A percentile compares a stretch with the other conserved stretches of the same genome.
Conservation (phyloP, 495 filamentous ascomycete genomes). For the Aspergillus haitiensis region DNA sequence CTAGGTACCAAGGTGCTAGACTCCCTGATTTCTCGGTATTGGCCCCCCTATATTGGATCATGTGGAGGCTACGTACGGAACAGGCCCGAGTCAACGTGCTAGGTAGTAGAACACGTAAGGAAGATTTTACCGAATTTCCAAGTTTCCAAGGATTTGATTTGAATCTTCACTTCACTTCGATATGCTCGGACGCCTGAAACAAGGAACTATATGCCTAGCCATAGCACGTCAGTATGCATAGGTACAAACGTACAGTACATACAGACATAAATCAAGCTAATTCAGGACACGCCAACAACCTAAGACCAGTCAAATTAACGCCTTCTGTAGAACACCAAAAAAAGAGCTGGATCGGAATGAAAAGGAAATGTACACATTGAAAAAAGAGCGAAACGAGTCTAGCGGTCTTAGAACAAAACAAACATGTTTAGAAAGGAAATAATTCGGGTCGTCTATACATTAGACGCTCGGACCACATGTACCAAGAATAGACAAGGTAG, state of each 20-base stretch:
- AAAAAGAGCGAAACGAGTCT: conserved; percentile 18
- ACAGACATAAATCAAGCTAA: conserved; percentile 16
- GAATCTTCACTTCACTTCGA: no score
- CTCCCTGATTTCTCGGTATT: no score
- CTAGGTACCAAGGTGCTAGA: no score
- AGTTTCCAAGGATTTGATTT: no score
- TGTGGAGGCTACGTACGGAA: no score
- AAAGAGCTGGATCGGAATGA: conserved; percentile 1
- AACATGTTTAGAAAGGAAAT: conserved; percentile 11
- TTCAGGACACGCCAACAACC: conserved; percentile 16
- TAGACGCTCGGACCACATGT: conserved; percentile 9
- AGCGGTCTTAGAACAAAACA: conserved; percentile 1
- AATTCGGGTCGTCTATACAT: conserved; percentile 10
- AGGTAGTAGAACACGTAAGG: no score
- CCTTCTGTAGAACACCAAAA: conserved; percentile 22
- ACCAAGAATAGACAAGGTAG: conserved; percentile 12
- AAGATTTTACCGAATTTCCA: no score
- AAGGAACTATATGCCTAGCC: no score
- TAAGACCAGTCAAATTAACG: conserved; percentile 15
- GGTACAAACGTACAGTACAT: conserved; percentile 9
- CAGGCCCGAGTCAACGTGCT: no score
- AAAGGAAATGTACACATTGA: conserved; percentile 22
- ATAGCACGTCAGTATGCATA: conserved; percentile 14
- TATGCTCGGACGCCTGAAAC: no score
- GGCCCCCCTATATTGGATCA: no score